These are phyloP conservation scores for Ogataea kodamae DNA, from an alignment of 805 yeast genomes.

Conservation along the genomic window DNA sequence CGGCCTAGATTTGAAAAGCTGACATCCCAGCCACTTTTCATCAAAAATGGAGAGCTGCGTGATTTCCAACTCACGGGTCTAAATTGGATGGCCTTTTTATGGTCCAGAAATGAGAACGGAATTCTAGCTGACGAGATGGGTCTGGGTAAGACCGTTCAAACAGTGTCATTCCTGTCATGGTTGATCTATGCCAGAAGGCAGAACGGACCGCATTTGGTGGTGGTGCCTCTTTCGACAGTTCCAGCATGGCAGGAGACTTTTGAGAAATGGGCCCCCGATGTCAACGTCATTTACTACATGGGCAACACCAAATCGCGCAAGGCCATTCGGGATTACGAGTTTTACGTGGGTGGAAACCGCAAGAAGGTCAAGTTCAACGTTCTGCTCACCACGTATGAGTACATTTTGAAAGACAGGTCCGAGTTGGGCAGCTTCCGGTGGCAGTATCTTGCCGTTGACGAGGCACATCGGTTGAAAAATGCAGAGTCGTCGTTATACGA, in stretches of 20 bases:
- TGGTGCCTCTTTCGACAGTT: slow-evolving; percentile 91
- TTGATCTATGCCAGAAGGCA: slow-evolving; percentile 91
- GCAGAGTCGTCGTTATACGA: slow-evolving; percentile 92
- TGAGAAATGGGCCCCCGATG: slow-evolving; percentile 96
- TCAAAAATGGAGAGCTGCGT: slow-evolving; percentile 87
- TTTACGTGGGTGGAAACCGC: slow-evolving; percentile 55
- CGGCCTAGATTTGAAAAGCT: slow-evolving; percentile 91
- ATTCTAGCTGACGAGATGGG: slow-evolving; percentile 99
- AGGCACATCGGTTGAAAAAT: slow-evolving; percentile 94
- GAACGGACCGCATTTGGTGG: slow-evolving; percentile 95
- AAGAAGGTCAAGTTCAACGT: slow-evolving; percentile 84
- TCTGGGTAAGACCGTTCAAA: slow-evolving; percentile 95
- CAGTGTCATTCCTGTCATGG: slow-evolving; percentile 94
- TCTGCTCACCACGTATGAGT: slow-evolving; percentile 93
- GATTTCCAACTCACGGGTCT: slow-evolving; percentile 98
- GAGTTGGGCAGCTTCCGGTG: slow-evolving; percentile 83
- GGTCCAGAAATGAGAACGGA: slow-evolving; percentile 98
- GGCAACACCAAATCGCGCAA: slow-evolving; percentile 88
- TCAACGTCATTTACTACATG: slow-evolving; percentile 86
- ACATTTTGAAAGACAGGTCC: slow-evolving; percentile 80
- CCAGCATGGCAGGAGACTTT: slow-evolving; percentile 99
- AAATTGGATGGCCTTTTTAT: slow-evolving; percentile 98
- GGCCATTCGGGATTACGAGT: slow-evolving; percentile 80
- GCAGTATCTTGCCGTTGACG: slow-evolving; percentile 98
- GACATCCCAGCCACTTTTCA: slow-evolving; percentile 79